A percentile compares a stretch with the other conserved stretches of the same genome.
Conservation (phyloP, 139 green algal species). For the Raphidocelis subcapitata region DNA sequence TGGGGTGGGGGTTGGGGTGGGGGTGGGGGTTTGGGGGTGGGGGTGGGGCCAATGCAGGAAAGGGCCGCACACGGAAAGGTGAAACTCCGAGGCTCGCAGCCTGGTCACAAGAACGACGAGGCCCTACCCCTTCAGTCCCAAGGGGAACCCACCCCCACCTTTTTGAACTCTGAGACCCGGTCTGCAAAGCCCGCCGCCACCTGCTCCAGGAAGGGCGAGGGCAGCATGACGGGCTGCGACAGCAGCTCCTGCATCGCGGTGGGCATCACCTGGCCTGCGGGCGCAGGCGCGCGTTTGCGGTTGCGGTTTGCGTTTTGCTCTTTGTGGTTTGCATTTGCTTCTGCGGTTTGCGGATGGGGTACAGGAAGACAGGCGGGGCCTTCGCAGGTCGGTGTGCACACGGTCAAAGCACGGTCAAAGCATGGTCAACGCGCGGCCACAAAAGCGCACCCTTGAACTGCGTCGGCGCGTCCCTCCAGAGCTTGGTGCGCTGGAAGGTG, state of each 20-base stretch:
- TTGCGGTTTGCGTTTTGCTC: too few species aligned
- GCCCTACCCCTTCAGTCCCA: constrained; percentile 14
- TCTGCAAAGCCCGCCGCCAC: constrained; percentile 6
- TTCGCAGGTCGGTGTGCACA: too few species aligned
- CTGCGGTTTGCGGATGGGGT: too few species aligned
- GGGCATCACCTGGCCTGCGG: constrained; percentile 17
- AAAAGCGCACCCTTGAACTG: constrained; percentile 29
- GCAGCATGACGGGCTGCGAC: constrained; percentile 21
- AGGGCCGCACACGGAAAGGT: background rate
- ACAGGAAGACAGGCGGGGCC: too few species aligned
- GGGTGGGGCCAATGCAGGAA: background rate
- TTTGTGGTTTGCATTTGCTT: too few species aligned
- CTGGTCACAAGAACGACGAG: background rate
- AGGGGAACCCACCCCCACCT: constrained; percentile 8
- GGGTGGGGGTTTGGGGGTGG: too few species aligned
- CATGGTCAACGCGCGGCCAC: background rate
- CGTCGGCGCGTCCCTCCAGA: constrained; percentile 42
- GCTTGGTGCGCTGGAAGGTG: constrained; percentile 44
- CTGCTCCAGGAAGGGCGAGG: constrained; percentile 19
- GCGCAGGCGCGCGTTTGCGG: too few species aligned
- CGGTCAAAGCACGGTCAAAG: background rate
- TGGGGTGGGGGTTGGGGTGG: too few species aligned
- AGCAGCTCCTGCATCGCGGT: constrained; percentile 21
- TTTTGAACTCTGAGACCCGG: constrained; percentile 6
- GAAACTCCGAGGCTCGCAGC: background rate